Conservation (phyloP, 495 filamentous ascomycete genomes). For the Penicillium turbatum region DNA sequence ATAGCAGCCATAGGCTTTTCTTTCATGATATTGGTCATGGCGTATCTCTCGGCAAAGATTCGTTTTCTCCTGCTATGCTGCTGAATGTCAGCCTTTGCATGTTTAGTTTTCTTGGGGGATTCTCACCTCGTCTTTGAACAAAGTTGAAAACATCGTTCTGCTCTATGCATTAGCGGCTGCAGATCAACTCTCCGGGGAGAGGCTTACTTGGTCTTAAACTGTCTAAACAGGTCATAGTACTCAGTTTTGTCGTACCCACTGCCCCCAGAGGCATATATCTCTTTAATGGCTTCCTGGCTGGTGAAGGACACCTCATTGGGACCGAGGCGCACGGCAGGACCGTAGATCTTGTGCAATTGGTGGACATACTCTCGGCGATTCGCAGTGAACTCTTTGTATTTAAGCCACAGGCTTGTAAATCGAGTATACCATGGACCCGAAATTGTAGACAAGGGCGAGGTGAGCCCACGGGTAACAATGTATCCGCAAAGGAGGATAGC, state of each 20-base stretch:
- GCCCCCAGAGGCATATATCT: constrained; percentile 61
- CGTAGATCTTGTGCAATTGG: constrained; percentile 50
- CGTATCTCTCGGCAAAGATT: constrained; percentile 59
- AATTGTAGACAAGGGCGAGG: constrained; percentile 25
- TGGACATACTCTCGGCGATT: constrained; percentile 54
- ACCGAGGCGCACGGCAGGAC: constrained; percentile 52
- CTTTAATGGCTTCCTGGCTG: constrained; percentile 53
- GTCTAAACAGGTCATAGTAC: constrained; percentile 59
- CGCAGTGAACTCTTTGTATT: constrained; percentile 53
- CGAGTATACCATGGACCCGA: constrained; percentile 52
- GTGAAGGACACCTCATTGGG: constrained; percentile 62
- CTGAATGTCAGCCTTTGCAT: constrained; percentile 5
- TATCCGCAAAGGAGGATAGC: constrained; percentile 12
- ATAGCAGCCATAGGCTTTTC: constrained; percentile 50
- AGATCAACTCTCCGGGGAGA: background rate
- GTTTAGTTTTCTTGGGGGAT: too few relatives aligned
- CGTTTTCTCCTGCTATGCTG: constrained; percentile 58
- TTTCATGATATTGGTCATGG: constrained; percentile 60
- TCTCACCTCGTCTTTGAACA: constrained; percentile 49
- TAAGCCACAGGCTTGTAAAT: constrained; percentile 50
- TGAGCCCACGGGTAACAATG: constrained; percentile 1
- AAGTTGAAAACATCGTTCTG: constrained; percentile 59
- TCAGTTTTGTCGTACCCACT: constrained; percentile 67
- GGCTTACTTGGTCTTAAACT: constrained; percentile 49
- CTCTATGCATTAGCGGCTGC: background rate